A percentile compares a stretch with the other conserved stretches of the same genome.
Conservation (phyloP, 2,329 filamentous ascomycete genomes). For the Elsinoe australis region DNA sequence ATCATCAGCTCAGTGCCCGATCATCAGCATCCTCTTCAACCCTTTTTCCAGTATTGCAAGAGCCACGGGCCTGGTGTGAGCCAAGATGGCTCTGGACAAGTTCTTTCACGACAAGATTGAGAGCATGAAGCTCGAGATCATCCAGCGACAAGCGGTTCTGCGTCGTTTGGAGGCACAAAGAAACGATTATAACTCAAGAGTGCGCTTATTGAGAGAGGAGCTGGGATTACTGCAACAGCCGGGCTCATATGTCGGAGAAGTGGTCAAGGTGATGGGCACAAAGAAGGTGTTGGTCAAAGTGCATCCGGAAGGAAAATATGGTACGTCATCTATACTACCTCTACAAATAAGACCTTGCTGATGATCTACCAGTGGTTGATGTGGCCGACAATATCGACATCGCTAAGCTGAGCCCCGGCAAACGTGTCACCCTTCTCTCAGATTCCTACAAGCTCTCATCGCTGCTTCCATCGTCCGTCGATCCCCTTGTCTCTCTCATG, state of each 20-base stretch:
- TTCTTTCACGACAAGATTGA: constrained; percentile 99
- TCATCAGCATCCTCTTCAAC: too few relatives aligned
- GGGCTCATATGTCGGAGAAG: constrained; percentile 95
- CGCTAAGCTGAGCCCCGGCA: constrained; percentile 89
- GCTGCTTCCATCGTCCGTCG: constrained; percentile 95
- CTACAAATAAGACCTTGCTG: background rate
- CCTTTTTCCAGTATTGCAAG: background rate
- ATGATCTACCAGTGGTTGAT: constrained; percentile 68
- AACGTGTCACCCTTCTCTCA: constrained; percentile 91
- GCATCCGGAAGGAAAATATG: constrained; percentile 99
- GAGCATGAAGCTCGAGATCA: constrained; percentile 99
- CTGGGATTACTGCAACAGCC: constrained; percentile 92
- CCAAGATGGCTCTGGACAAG: constrained; percentile 93
- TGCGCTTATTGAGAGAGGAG: constrained; percentile 89
- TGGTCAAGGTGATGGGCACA: constrained; percentile 99
- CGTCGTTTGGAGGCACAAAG: constrained; percentile 93
- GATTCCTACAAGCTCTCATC: constrained; percentile 99
- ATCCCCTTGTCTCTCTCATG: constrained; percentile 97
- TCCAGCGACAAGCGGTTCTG: constrained; percentile 93
- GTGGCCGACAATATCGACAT: constrained; percentile 92
- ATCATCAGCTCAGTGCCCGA: constrained; percentile 17
- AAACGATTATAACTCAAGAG: constrained; percentile 98
- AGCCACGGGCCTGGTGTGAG: constrained; percentile 14
- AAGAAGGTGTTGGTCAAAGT: constrained; percentile 99
- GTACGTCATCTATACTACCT: constrained; percentile 44